Evolutionary conservation across 1,284 basidiomycete genomes (phyloP), one percentile per base, ranked within the genome.

Genomic region (Ganoderma lingzhi): DNA sequence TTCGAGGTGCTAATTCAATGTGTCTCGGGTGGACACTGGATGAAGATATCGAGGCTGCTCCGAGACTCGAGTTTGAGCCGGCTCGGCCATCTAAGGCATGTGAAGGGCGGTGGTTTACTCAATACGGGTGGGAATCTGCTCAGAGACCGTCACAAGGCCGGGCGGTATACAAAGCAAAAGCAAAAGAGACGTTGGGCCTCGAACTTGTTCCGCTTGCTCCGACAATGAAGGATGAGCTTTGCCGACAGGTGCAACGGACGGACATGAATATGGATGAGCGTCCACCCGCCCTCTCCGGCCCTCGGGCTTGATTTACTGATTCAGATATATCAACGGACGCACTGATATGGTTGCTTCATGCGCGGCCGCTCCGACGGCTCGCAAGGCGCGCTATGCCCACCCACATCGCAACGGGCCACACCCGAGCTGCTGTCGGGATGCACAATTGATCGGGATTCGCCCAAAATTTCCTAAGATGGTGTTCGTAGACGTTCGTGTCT

Each of bases 151-250:
- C 30, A 39, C 19, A 59, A 15, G 32, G 55, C 35, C 17, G 32
- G 56, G 17, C 32, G 56, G 17, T 17, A 35, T 39, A 19, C 30
- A 55, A 32, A 30, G 51, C 3, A 35, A 35, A 35, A 12, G 32
- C 32, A 48, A 48, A n/a, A 15, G 14, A 35, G 55, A 23, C 35
- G 35, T 17, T n/a, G 35, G 35, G 56, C 56, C 56, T 59, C 56
- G 56, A 59, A 39, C 56, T 59, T 59, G 35, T 59, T 39, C 56
- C 56, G 56, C 32, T 39, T 23, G 19, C n/a, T 59, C 56, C 56
- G 56, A 59, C 56, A 23, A n/a, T 59, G 56, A 59, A 59, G 39
- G 39, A 23, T n/a, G 17, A 9, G 17, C 17, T 39, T 39, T 59
- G 8, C 32, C 32, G 35, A 35, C 53, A 19, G 6, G 15, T 32